phyloP scores from a whole-genome alignment of 257 asterid species.

The Solanum arcanum region DNA sequence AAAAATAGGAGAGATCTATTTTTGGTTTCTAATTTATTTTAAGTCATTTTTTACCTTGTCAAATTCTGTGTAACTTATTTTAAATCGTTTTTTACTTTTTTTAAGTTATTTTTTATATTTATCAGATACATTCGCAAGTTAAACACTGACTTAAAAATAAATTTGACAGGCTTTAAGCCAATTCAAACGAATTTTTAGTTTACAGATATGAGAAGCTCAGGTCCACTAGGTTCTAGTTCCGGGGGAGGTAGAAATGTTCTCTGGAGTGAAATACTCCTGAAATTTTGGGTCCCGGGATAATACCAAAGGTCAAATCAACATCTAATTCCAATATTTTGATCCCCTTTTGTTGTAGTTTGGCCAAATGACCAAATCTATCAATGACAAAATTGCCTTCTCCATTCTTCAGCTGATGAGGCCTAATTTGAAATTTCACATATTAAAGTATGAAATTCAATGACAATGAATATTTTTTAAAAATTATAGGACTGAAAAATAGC shows the following conservation, averaged over 20 bases:
- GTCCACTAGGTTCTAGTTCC: background rate
- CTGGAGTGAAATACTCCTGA: background rate
- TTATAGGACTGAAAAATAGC: background rate
- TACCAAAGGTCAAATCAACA: background rate
- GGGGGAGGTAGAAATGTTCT: background rate
- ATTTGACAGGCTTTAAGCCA: fast-evolving
- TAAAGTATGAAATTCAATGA: background rate
- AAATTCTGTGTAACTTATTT: fast-evolving
- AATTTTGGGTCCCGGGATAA: background rate
- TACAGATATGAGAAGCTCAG: background rate
- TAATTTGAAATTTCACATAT: background rate
- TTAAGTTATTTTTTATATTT: too few relatives aligned
- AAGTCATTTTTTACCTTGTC: too few relatives aligned
- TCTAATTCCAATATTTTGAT: background rate
- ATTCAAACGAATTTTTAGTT: too few relatives aligned
- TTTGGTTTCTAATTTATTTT: too few relatives aligned
- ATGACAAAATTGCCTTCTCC: background rate
- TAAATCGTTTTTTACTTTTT: too few relatives aligned
- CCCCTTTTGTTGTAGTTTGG: background rate
- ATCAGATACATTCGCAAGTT: fast-evolving
- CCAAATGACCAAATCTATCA: background rate
- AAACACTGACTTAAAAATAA: too few relatives aligned
- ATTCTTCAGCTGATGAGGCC: background rate
- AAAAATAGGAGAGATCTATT: fast-evolving
- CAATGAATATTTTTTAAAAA: background rate